Conservation (phyloP, 768 basidiomycete genomes). For the Lenzites betulinus region DNA sequence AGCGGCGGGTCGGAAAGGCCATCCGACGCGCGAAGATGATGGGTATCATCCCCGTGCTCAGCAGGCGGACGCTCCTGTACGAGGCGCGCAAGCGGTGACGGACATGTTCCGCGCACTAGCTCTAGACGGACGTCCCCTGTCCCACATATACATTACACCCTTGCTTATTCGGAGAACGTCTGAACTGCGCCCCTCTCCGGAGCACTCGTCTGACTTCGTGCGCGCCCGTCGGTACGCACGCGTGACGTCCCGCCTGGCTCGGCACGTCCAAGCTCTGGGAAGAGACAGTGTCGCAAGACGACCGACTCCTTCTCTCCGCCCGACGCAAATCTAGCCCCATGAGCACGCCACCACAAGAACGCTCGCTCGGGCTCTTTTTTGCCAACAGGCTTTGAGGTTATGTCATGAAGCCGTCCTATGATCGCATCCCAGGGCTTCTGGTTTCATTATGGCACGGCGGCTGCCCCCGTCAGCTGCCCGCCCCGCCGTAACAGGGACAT, state of each 20-base stretch:
- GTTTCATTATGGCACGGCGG: background rate
- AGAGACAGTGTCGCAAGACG: background rate
- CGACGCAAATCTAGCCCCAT: constrained; percentile 7
- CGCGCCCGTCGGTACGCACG: background rate
- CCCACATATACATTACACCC: constrained; percentile 7
- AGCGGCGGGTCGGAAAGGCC: constrained; percentile 79
- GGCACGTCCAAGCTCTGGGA: background rate
- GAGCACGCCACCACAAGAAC: background rate
- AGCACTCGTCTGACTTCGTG: background rate
- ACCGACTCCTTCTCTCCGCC: background rate
- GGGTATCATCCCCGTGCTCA: constrained; percentile 70
- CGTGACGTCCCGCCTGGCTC: background rate
- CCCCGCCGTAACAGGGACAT: constrained; percentile 3
- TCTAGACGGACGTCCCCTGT: background rate
- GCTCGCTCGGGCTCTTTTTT: background rate
- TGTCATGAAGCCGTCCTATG: constrained; percentile 19
- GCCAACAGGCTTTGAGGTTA: constrained; percentile 6
- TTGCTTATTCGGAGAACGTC: background rate
- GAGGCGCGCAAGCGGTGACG: background rate
- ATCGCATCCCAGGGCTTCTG: constrained; percentile 16
- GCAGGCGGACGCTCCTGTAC: constrained; percentile 15
- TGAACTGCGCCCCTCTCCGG: background rate
- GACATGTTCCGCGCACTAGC: background rate
- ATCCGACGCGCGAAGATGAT: constrained; percentile 89
- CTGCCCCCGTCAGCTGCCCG: background rate